These are phyloP conservation scores for Pulveroboletus frians DNA, from an alignment of 768 basidiomycete genomes.

Conservation along the genomic window DNA sequence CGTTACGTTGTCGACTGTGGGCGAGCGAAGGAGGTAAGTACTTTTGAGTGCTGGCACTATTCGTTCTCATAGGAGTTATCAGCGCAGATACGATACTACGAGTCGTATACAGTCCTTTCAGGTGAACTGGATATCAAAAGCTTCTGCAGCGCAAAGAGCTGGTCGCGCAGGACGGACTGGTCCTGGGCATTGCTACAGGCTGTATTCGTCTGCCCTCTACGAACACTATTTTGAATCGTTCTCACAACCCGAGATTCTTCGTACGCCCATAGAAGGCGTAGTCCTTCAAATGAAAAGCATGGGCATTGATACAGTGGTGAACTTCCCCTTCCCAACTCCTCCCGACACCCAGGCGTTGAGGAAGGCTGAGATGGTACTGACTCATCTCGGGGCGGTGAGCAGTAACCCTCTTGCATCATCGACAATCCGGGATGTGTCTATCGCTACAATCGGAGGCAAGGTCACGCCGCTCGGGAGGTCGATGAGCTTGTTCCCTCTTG, in stretches of 20 bases:
- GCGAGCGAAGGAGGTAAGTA: constrained; percentile 80
- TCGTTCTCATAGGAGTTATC: not conserved
- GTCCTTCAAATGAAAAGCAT: constrained; percentile 99
- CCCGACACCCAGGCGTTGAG: constrained; percentile 72
- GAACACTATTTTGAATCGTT: constrained; percentile 90
- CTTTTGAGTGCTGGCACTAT: not conserved
- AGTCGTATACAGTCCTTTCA: constrained; percentile 90
- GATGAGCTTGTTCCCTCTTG: constrained; percentile 92
- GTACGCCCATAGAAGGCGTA: constrained; percentile 94
- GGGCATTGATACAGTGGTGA: constrained; percentile 94
- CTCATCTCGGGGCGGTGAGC: constrained; percentile 77
- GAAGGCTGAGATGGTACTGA: constrained; percentile 78
- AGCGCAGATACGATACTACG: constrained; percentile 78
- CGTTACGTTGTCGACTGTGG: constrained; percentile 98
- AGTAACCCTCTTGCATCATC: constrained; percentile 25
- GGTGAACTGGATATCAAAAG: constrained; percentile 92
- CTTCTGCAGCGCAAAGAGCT: constrained; percentile 88
- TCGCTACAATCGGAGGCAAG: constrained; percentile 43
- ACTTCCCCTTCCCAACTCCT: constrained; percentile 98
- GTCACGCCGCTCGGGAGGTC: constrained; percentile 88
- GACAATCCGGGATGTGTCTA: constrained; percentile 5
- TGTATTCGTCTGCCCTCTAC: constrained; percentile 92
- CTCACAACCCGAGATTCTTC: constrained; percentile 85
- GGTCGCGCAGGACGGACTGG: constrained; percentile 97
- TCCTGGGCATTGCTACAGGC: constrained; percentile 95